A percentile compares a stretch with the other conserved stretches of the same genome.
phyloP scores from a whole-genome alignment of 306 rosid species.

The Lathyrus oleraceus region DNA sequence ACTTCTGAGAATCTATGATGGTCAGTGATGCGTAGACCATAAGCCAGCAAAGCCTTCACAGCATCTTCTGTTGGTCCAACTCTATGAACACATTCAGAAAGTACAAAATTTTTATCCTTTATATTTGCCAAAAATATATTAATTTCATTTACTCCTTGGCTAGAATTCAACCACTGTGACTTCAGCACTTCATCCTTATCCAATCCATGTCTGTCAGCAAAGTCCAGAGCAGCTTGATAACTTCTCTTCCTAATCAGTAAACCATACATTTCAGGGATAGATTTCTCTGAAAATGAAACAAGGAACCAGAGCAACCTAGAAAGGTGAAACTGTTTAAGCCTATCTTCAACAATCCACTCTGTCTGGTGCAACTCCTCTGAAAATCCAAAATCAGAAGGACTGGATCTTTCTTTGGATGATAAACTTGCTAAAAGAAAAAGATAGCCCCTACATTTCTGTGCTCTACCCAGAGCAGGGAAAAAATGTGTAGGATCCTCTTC shows the following conservation, averaged over 20 bases:
- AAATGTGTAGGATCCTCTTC: conserved; percentile 59
- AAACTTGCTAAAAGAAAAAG: conserved; percentile 68
- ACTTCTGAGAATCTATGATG: conserved; percentile 61
- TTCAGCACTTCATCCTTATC: conserved; percentile 81
- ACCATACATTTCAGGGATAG: conserved; percentile 77
- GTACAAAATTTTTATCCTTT: conserved; percentile 67
- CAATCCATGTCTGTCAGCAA: conserved; percentile 76
- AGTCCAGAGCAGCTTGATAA: conserved; percentile 72
- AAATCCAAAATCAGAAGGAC: conserved; percentile 42
- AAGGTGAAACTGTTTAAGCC: conserved; percentile 53
- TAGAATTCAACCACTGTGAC: conserved; percentile 94
- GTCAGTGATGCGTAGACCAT: conserved; percentile 76
- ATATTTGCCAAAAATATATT: conserved; percentile 59
- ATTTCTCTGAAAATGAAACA: conserved; percentile 70
- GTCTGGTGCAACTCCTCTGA: conserved; percentile 43
- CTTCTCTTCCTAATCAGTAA: conserved; percentile 59
- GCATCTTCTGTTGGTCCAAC: conserved; percentile 85
- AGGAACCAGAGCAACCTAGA: conserved; percentile 77
- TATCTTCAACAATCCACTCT: conserved; percentile 62
- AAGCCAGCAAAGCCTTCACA: conserved; percentile 74
- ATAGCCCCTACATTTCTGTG: conserved; percentile 51
- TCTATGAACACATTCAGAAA: conserved; percentile 80
- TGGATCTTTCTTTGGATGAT: conserved; percentile 46
- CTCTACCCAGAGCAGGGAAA: conserved; percentile 75
- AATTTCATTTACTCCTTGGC: conserved; percentile 72